A percentile compares a stretch with the other conserved stretches of the same genome.
Conservation (phyloP, 768 basidiomycete species). For the Kwoniella sp. region DNA sequence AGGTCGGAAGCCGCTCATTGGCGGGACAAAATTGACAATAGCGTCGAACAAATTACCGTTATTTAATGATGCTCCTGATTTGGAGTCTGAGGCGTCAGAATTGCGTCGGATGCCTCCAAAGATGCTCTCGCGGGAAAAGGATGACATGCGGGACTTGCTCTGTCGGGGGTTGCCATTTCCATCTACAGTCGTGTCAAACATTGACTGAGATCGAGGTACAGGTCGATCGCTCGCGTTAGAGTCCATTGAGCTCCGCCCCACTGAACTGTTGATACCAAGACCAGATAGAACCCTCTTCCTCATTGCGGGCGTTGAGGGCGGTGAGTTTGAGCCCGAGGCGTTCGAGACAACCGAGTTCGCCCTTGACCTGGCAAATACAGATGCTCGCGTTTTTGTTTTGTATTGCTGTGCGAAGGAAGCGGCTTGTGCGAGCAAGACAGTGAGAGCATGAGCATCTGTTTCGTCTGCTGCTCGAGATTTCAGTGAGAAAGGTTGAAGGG, state of each 20-base stretch:
- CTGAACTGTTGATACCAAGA: conserved; percentile 5
- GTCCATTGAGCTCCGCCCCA: conserved; percentile 10
- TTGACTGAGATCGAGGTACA: neutral
- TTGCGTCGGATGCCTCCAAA: conserved; percentile 18
- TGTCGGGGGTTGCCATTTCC: neutral
- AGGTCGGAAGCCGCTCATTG: conserved; percentile 12
- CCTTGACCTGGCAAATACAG: conserved; percentile 1
- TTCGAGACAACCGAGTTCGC: conserved; percentile 11
- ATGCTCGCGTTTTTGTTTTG: conserved; percentile 4
- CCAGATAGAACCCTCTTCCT: conserved; percentile 14
- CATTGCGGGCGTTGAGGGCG: conserved; percentile 14
- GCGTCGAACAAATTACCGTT: conserved; percentile 32
- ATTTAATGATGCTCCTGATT: neutral
- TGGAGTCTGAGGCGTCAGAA: conserved; percentile 5
- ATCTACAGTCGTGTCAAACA: conserved; percentile 5
- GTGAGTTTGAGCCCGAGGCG: conserved; percentile 5
- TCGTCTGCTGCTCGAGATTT: neutral
- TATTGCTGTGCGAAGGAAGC: conserved; percentile 18
- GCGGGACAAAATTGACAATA: conserved; percentile 39
- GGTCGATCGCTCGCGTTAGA: conserved; percentile 9
- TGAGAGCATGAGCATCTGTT: conserved; percentile 18
- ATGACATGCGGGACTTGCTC: conserved; percentile 2
- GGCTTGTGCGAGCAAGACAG: conserved; percentile 31
- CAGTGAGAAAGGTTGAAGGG: conserved; percentile 29
- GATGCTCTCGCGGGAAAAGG: conserved; percentile 17